phyloP scores from a whole-genome alignment of 1,284 basidiomycete species.

The Trametes versicolor region DNA sequence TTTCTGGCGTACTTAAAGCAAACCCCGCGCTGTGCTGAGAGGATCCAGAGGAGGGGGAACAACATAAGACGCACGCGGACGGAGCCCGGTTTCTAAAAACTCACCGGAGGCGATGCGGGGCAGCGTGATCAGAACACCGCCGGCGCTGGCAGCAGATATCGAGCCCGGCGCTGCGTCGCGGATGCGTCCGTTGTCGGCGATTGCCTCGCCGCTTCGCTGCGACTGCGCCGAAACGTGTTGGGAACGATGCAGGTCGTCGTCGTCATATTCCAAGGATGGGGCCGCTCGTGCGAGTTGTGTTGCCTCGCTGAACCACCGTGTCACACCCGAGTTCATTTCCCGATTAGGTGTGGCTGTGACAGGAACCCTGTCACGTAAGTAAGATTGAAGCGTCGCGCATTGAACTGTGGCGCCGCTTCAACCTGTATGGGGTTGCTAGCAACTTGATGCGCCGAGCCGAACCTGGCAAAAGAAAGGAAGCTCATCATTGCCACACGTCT shows the following conservation, averaged over 20 bases:
- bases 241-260: background rate
- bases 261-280: background rate
- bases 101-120: constrained; percentile 22
- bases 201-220: constrained; percentile 3
- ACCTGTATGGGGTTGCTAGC: background rate
- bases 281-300: background rate
- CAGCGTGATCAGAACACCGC: constrained; percentile 14
- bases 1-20: constrained; percentile 18
- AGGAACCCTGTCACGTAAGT: constrained; percentile 26
- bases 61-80: constrained; percentile 13
- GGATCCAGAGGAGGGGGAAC: constrained; percentile 1
- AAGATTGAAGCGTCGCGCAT: constrained; percentile 17
- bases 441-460: too few species aligned
- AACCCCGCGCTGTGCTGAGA: background rate
- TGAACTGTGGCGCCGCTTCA: background rate
- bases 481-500: too few species aligned
- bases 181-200: background rate
- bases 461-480: too few species aligned
- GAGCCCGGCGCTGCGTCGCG: constrained; percentile 11
- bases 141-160: constrained; percentile 16
- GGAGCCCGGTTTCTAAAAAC: constrained; percentile 25
- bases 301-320: background rate
- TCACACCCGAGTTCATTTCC: constrained; percentile 11
- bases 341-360: constrained; percentile 23
- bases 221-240: background rate